These are phyloP conservation scores for Aspergillus spinulosporus DNA, from an alignment of 2,329 filamentous ascomycete genomes.

Conservation along the genomic window DNA sequence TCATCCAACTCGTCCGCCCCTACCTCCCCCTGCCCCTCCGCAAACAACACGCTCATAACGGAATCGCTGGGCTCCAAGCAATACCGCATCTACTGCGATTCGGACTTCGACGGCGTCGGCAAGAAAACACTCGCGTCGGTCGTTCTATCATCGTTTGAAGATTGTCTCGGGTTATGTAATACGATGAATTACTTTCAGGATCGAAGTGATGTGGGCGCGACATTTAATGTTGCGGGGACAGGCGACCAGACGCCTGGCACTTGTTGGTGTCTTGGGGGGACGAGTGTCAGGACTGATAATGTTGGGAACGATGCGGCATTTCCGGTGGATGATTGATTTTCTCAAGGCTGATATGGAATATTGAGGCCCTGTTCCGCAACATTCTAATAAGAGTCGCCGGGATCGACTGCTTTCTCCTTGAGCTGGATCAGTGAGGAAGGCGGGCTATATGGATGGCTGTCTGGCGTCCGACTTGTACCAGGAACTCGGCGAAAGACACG, in stretches of 20 bases:
- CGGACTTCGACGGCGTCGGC: not conserved
- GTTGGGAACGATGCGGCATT: constrained; percentile 9
- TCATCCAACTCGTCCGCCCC: not conserved
- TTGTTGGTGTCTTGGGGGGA: constrained; percentile 13
- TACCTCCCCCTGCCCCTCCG: constrained; percentile 28
- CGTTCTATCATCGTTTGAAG: constrained; percentile 4
- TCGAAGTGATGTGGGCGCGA: constrained; percentile 4
- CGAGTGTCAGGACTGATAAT: not conserved
- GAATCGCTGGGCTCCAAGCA: not conserved
- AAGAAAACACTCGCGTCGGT: constrained; percentile 6
- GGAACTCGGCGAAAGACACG: too few relatives aligned
- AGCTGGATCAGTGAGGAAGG: too few relatives aligned
- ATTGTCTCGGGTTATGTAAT: constrained; percentile 7
- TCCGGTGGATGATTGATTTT: not conserved
- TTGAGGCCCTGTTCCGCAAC: too few relatives aligned
- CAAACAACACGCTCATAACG: constrained; percentile 4
- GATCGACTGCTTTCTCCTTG: too few relatives aligned
- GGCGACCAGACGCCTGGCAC: constrained; percentile 8
- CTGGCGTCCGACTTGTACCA: too few relatives aligned
- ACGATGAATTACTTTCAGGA: constrained; percentile 14
- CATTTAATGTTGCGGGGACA: constrained; percentile 10
- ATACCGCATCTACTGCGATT: constrained; percentile 13
- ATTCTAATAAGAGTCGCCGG: too few relatives aligned
- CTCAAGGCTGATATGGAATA: too few relatives aligned
- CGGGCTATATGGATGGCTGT: too few relatives aligned